Evolutionary conservation across 805 yeast species (phyloP).

Genomic region (Sugiyamaella marilandica): DNA sequence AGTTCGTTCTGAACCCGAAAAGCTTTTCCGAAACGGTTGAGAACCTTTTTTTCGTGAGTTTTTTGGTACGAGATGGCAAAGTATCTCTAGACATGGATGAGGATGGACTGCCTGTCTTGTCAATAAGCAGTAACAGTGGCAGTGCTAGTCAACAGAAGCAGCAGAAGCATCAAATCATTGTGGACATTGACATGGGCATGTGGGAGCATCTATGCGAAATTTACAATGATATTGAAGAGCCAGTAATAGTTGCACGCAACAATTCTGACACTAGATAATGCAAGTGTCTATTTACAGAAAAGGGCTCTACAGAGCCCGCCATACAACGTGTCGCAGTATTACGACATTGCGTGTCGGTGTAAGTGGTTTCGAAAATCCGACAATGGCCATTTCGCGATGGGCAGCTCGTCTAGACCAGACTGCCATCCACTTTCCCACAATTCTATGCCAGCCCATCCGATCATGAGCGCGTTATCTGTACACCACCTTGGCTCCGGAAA

Average conservation of each 20-base stretch:
- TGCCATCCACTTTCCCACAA: constrained; percentile 53
- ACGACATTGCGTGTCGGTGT: too few species aligned
- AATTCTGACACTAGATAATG: constrained; percentile 6
- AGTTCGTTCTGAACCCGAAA: constrained; percentile 66
- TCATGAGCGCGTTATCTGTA: constrained; percentile 95
- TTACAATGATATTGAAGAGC: constrained; percentile 47
- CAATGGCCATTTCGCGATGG: constrained; percentile 81
- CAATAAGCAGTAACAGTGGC: neutral
- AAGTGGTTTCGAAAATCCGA: constrained; percentile 34
- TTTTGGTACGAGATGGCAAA: constrained; percentile 69
- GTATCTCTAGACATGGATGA: constrained; percentile 49
- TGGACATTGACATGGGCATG: constrained; percentile 60
- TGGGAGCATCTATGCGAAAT: constrained; percentile 57
- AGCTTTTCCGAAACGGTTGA: constrained; percentile 79
- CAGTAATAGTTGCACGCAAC: constrained; percentile 43
- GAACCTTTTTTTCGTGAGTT: constrained; percentile 77
- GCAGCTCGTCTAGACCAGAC: constrained; percentile 53
- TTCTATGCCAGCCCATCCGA: constrained; percentile 96
- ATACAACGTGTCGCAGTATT: neutral
- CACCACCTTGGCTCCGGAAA: constrained; percentile 73
- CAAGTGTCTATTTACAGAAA: neutral
- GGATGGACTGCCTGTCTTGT: constrained; percentile 26
- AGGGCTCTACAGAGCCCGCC: neutral
- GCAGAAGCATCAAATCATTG: constrained; percentile 56
- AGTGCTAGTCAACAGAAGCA: constrained; percentile 19